These are phyloP conservation scores for Anaeromyces robustus DNA, from an alignment of 192 early-diverging fungal species.

Conservation along the genomic window DNA sequence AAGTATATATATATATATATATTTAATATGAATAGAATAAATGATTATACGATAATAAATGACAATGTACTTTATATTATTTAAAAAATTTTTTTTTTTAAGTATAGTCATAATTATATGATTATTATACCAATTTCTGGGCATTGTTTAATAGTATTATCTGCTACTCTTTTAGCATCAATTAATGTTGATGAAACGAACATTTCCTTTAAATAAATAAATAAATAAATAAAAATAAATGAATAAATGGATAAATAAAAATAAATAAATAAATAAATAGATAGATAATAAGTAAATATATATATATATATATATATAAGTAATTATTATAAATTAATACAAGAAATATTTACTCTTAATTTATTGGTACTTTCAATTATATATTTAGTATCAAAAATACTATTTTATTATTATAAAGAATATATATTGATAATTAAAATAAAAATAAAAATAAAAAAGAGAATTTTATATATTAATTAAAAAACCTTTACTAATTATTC, in stretches of 20 bases:
- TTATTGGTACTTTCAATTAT: constrained; percentile 28
- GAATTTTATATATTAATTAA: neutral
- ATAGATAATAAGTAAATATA: too few species aligned
- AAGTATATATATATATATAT: neutral
- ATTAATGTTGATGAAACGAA: constrained; percentile 8
- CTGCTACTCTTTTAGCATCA: constrained; percentile 17
- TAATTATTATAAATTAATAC: too few species aligned
- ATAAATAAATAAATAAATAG: too few species aligned
- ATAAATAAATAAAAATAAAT: neutral
- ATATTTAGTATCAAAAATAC: constrained; percentile 67
- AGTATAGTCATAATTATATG: constrained; percentile 26
- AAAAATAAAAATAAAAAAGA: neutral
- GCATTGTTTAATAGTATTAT: constrained; percentile 19
- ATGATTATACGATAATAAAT: too few species aligned
- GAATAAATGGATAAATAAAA: too few species aligned
- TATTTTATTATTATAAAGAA: constrained; percentile 2
- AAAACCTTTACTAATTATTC: constrained; percentile 35
- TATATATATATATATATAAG: too few species aligned
- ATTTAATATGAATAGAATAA: too few species aligned
- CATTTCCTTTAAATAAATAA: constrained; percentile 10
- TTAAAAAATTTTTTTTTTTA: constrained; percentile 13
- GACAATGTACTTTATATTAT: too few species aligned
- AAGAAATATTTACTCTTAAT: constrained; percentile 23
- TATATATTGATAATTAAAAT: neutral
- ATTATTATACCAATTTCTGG: constrained; percentile 34